phyloP scores from a whole-genome alignment of 805 yeast genomes.

The Torulaspora franciscae region DNA sequence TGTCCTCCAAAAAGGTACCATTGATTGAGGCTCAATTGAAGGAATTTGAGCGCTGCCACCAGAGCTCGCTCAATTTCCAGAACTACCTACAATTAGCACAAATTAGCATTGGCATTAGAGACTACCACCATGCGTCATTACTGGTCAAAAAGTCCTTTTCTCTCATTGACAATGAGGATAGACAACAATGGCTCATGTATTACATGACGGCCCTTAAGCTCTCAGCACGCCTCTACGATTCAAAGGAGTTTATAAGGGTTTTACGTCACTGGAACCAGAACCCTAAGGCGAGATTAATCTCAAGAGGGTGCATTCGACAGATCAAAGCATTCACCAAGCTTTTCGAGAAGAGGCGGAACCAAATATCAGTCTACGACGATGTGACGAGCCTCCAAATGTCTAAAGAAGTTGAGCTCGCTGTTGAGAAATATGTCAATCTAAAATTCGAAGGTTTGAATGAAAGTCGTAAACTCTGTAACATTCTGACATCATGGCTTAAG shows the following conservation, averaged over 20 bases:
- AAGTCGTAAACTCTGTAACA: conserved; percentile 12
- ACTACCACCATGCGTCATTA: conserved; percentile 12
- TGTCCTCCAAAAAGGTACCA: conserved; percentile 4
- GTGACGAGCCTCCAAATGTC: conserved; percentile 10
- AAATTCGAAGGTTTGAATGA: conserved; percentile 27
- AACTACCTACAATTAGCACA: conserved; percentile 25
- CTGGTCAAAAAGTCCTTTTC: conserved; percentile 9
- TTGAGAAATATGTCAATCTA: conserved; percentile 16
- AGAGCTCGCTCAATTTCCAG: conserved; percentile 17
- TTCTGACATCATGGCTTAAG: conserved; percentile 23
- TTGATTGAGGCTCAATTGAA: conserved; percentile 9
- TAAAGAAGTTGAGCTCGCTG: conserved; percentile 16
- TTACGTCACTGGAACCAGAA: conserved; percentile 30
- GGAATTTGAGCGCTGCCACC: conserved; percentile 17
- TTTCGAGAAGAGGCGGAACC: conserved; percentile 13
- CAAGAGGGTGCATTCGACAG: conserved; percentile 22
- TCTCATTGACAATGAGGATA: conserved; percentile 13
- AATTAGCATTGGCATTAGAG: conserved; percentile 15
- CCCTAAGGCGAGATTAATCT: conserved; percentile 14
- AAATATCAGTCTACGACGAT: conserved; percentile 1
- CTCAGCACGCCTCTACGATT: conserved; percentile 15
- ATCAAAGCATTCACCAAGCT: conserved; percentile 23
- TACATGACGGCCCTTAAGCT: conserved; percentile 22
- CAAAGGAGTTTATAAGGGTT: conserved; percentile 11
- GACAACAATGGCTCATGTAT: conserved; percentile 23